Base-by-base conservation (phyloP, 352 stramenopile genomes). In the Thalassiosira livingstoniorum region DNA sequence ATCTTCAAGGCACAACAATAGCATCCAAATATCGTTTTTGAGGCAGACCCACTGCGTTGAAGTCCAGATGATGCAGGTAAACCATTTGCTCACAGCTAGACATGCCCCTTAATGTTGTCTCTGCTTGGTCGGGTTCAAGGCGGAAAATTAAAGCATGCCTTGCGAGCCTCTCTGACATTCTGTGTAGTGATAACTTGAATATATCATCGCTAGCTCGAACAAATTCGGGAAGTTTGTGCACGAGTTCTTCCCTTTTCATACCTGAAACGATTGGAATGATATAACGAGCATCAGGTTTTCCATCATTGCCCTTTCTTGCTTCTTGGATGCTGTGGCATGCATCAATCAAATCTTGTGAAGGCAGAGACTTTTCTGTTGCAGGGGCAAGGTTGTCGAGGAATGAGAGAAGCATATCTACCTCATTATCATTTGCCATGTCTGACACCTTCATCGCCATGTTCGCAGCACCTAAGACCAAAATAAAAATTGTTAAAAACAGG, bases 311-410 rank as follows among this genome's bases (percentile, higher is more conserved):
- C 11, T 78, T 32, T 67, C 90, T 89, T 18, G 78, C 83, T 60
- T 90, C 75, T 85, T 95, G 91, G 61, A 95, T 95, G 75, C 89
- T 68, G 70, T 88, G 85, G 62, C 87, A 93, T 57, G 89, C 87
- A 69, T 95, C 87, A 45, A 94, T 90, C 13, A 95, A 77, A 27
- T 92, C 89, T 75, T 93, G 67, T n/a, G 78, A 74, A 4, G 87
- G 81, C 2, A 87, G 55, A 23, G 66, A 75, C 37, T 85, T 87
- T 27, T 90, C 83, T 34, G 51, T 77, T 31, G 82, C 45, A 37
- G 82, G 82, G 15, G 81, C 80, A 43, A 95, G 73, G 68, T 92
- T 88, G 27, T 95, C 91, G 11, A 95, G 69, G 57, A 95, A 93
- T 31, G 89, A 86, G 10, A 95, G 74, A 15, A 95, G 61, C 55